phyloP scores from a whole-genome alignment of 2,329 filamentous ascomycete species.

The Penicillium griseofulvum region DNA sequence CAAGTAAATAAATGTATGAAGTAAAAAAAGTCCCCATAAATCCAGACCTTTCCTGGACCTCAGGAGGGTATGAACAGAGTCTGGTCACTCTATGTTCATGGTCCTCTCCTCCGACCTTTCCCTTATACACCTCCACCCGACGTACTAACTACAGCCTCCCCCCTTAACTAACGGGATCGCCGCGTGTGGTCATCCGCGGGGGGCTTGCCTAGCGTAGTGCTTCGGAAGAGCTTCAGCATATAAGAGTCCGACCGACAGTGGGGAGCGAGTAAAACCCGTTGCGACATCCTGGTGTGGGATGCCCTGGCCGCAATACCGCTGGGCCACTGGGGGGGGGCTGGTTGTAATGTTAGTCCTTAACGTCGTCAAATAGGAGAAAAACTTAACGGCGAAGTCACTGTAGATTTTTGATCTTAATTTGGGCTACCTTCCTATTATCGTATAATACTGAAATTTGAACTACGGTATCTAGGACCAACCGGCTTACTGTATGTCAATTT shows the following conservation, averaged over 20 bases:
- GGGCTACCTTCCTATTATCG: rapidly evolving
- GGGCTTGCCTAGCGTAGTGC: background rate
- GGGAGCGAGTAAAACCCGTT: background rate
- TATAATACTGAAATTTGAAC: background rate
- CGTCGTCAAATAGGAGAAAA: background rate
- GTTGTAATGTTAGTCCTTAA: background rate
- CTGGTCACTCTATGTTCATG: background rate
- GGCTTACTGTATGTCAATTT: rapidly evolving
- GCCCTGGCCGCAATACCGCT: background rate
- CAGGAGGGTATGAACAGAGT: background rate
- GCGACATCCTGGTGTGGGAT: background rate
- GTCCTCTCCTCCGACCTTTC: background rate
- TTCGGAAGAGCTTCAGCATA: background rate
- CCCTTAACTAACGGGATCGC: background rate
- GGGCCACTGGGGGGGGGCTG: background rate
- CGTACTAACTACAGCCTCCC: background rate
- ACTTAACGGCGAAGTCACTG: background rate
- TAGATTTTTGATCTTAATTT: background rate
- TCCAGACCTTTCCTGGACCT: background rate
- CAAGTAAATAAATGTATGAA: too few relatives aligned
- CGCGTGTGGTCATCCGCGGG: background rate
- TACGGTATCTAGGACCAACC: rapidly evolving
- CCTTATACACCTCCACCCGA: background rate
- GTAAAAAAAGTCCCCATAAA: background rate
- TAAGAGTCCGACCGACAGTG: background rate